Conservation (phyloP, 2,329 filamentous ascomycete genomes). For the Ophiobolus disseminans region DNA sequence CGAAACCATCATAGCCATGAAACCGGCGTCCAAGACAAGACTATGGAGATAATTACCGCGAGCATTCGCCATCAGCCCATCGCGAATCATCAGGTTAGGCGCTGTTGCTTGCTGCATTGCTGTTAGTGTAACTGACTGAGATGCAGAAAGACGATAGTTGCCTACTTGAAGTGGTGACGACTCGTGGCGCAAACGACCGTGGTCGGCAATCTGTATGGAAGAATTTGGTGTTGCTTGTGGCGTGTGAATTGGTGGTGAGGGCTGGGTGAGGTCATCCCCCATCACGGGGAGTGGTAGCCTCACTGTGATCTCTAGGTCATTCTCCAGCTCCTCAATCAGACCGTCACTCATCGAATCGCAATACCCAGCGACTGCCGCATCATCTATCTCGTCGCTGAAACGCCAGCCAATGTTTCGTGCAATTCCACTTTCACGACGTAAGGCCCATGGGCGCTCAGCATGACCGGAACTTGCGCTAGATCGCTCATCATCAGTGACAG, state of each 20-base stretch:
- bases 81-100: not conserved
- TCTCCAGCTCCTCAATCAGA: not conserved
- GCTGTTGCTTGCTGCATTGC: not conserved
- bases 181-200: not conserved
- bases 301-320: not conserved
- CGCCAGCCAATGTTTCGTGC: conserved; percentile 7
- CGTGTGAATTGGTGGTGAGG: not conserved
- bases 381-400: conserved; percentile 6
- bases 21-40: not conserved
- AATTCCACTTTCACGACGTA: not conserved
- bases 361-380: not conserved
- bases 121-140: not conserved
- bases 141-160: not conserved
- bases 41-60: not conserved
- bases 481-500: no score
- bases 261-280: not conserved
- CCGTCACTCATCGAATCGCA: not conserved
- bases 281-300: not conserved
- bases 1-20: not conserved
- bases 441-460: no score
- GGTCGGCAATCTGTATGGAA: no score
- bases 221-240: no score
- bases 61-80: not conserved
- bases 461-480: no score
- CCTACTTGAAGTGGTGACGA: not conserved